These are phyloP conservation scores for Hypholoma sublateritium DNA, from an alignment of 768 basidiomycete species.

Conservation along the genomic window DNA sequence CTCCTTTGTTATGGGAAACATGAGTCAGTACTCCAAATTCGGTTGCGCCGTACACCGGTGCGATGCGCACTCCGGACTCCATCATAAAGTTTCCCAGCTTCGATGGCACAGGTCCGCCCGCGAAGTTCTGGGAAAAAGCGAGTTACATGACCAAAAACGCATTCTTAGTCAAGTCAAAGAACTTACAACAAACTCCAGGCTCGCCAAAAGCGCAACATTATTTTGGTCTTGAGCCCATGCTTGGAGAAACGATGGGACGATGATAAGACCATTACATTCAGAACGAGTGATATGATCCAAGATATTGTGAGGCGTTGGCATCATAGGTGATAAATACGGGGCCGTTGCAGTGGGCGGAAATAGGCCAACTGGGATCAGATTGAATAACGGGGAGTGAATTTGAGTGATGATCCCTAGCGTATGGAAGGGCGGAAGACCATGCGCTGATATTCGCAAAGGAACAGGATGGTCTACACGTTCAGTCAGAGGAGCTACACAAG, in stretches of 20 bases:
- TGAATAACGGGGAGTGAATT: slow-evolving; percentile 16
- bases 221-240: slow-evolving; percentile 32
- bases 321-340: slow-evolving; percentile 32
- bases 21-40: slow-evolving; percentile 29
- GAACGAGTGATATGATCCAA: slow-evolving; percentile 31
- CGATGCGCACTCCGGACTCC: slow-evolving; percentile 32
- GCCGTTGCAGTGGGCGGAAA: slow-evolving; percentile 24
- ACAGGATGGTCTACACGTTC: slow-evolving; percentile 18
- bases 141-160: not conserved
- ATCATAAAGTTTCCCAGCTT: slow-evolving; percentile 34
- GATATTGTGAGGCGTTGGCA: slow-evolving; percentile 30
- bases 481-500: slow-evolving; percentile 10
- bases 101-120: slow-evolving; percentile 36
- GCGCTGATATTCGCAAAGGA: slow-evolving; percentile 21
- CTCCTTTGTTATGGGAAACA: slow-evolving; percentile 12
- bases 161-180: not conserved
- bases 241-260: slow-evolving; percentile 40
- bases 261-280: slow-evolving; percentile 28
- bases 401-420: slow-evolving; percentile 31
- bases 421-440: slow-evolving; percentile 42
- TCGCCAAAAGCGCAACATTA: slow-evolving; percentile 22
- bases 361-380: not conserved
- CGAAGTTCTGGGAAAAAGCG: slow-evolving; percentile 24
- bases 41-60: slow-evolving; percentile 25
- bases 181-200: slow-evolving; percentile 23